Evolutionary conservation across 2,329 filamentous ascomycete genomes (phyloP).

Genomic region (Fusarium goolgardi): DNA sequence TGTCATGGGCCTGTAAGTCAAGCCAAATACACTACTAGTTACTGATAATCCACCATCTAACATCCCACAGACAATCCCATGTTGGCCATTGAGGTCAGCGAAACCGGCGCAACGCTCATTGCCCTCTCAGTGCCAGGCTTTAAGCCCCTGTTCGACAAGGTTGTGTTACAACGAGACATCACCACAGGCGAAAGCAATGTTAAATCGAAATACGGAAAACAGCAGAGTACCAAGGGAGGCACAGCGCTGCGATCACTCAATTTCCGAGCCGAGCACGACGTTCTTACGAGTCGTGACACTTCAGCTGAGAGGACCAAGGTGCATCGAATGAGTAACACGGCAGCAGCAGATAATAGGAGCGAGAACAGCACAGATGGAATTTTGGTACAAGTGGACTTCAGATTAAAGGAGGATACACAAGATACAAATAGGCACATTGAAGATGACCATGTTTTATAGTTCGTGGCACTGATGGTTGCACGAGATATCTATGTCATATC

Average conservation of each 20-base stretch:
- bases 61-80: conserved; percentile 56
- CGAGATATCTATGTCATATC: not conserved
- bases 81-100: conserved; percentile 61
- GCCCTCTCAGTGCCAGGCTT: conserved; percentile 63
- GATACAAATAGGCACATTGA: conserved; percentile 1
- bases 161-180: conserved; percentile 46
- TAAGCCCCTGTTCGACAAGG: conserved; percentile 59
- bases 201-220: conserved; percentile 43
- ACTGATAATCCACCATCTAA: not conserved
- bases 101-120: conserved; percentile 62
- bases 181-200: conserved; percentile 33
- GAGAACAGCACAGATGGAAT: conserved; percentile 49
- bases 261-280: conserved; percentile 48
- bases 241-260: conserved; percentile 49
- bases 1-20: conserved; percentile 58
- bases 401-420: conserved; percentile 48
- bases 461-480: not conserved
- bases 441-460: not conserved
- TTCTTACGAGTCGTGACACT: conserved; percentile 46
- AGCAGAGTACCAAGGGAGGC: conserved; percentile 37
- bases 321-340: conserved; percentile 35
- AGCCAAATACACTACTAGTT: not conserved
- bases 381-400: conserved; percentile 53
- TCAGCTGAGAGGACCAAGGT: conserved; percentile 39
- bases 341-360: conserved; percentile 42